Base-by-base conservation (phyloP, 495 filamentous ascomycete genomes). In the Neurospora sp. region DNA sequence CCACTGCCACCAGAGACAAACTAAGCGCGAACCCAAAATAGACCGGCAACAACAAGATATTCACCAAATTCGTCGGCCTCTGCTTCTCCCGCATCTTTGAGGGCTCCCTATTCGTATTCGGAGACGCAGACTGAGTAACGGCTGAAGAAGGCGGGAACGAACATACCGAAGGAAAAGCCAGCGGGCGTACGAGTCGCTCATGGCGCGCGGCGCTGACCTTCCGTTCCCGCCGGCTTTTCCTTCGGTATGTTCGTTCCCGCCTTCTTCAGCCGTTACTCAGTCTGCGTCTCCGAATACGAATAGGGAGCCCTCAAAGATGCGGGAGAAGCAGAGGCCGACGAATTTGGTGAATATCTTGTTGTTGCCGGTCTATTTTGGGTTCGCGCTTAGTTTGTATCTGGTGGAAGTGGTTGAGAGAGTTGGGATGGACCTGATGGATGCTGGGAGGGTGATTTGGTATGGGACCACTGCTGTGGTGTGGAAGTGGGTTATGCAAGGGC, bases 391-490 rank as follows among this genome's bases (percentile, higher is more conserved):
- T 18, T 16, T 65, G 14, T 65, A 65, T 35, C 1, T 35, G 27
- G 68, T 45, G 37, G n/a, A 20, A 5, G 10, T 69, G 3, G 0
- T 47, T 1, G 10, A 38, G 68, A 69, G 35, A 47, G 20, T 47
- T 20, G 35, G n/a, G 14, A 20, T 41, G 68, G 85, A 41, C 86
- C 81, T 71, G 82, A 78, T 88, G 16, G 91, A 93, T 76, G 81
- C 87, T 1, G 75, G 85, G 9, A 85, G 81, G 44, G 84, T 97
- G 1, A 38, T 92, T 1, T 82, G 84, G 73, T 87, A 91, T 74
- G 94, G 93, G 3, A 53, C 90, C 0, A 78, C 83, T 27, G 89
- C 87, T 8, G 81, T 96, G 18, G 71, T 94, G 12, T 96, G 93
- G 92, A 87, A 90, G 71, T 93, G 92, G 90, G 71, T 86, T 14